Conservation (phyloP, 768 basidiomycete genomes). For the Mycena vitilis region DNA sequence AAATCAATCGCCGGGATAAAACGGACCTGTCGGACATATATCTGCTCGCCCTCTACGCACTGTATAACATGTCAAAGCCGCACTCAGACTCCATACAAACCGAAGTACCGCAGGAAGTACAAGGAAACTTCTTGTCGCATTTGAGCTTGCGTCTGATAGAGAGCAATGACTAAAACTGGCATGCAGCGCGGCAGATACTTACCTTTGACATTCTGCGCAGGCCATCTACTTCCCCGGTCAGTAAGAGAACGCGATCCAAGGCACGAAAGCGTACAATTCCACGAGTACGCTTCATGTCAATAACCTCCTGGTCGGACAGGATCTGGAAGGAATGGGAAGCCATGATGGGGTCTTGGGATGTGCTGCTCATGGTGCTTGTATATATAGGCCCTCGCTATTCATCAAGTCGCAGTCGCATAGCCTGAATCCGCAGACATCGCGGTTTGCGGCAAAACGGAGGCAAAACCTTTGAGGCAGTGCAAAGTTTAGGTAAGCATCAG, state of each 20-base stretch:
- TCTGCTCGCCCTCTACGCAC: slow-evolving; percentile 11
- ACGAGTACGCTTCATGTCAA: slow-evolving; percentile 3
- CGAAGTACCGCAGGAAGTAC: slow-evolving; percentile 6
- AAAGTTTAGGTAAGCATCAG: too few relatives aligned
- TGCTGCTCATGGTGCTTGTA: too few relatives aligned
- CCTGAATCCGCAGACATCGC: too few relatives aligned
- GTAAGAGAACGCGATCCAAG: neutral
- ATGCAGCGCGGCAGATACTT: neutral
- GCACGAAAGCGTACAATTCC: neutral
- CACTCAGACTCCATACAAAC: neutral
- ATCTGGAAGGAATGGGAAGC: slow-evolving; percentile 7
- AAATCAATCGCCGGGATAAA: neutral
- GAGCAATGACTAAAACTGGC: too few relatives aligned
- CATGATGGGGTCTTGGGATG: neutral
- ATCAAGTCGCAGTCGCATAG: too few relatives aligned
- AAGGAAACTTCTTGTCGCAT: slow-evolving; percentile 21
- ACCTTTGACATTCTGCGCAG: slow-evolving; percentile 21
- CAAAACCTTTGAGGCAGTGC: too few relatives aligned
- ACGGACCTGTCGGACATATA: slow-evolving; percentile 16
- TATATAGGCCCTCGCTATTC: too few relatives aligned
- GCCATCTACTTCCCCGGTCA: slow-evolving; percentile 1
- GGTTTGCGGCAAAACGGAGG: too few relatives aligned
- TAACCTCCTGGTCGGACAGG: neutral
- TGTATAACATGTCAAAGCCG: neutral
- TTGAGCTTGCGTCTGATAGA: slow-evolving; percentile 16